Percentiles rank a stretch among this genome's conserved stretches.
phyloP scores from a whole-genome alignment of 225 moss, liverwort and hornwort species.

The Bryoerythrophyllum caledonicum region DNA sequence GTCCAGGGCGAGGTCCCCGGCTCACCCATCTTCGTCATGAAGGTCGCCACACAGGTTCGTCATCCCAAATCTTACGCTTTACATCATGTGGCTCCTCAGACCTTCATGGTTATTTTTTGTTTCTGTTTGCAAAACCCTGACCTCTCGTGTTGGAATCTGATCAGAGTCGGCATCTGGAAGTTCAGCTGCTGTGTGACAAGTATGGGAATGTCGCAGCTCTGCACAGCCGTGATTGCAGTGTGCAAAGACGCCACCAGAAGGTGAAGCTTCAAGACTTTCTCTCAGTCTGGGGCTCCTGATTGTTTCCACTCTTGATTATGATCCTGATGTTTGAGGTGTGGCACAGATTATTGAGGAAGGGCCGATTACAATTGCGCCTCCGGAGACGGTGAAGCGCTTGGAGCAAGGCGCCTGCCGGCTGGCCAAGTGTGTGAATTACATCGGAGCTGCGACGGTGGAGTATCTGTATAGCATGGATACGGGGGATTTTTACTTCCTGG shows the following conservation, averaged over 20 bases:
- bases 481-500: constrained; percentile 89
- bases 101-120: too few relatives aligned
- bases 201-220: constrained; percentile 91
- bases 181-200: constrained; percentile 90
- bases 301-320: not conserved
- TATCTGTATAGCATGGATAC: constrained; percentile 98
- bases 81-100: too few relatives aligned
- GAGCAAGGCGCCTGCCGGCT: constrained; percentile 96
- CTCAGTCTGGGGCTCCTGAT: not conserved
- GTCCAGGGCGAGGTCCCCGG: constrained; percentile 99
- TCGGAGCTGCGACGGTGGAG: constrained; percentile 96
- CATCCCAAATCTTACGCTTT: not conserved
- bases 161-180: constrained; percentile 98
- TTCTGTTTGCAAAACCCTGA: constrained; percentile 1
- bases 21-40: constrained; percentile 98
- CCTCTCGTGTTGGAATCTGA: not conserved
- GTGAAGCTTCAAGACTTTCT: constrained; percentile 25
- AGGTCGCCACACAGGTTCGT: constrained; percentile 89
- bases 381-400: constrained; percentile 78
- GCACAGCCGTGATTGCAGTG: constrained; percentile 96
- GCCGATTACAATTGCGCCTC: constrained; percentile 92
- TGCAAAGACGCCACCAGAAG: constrained; percentile 97
- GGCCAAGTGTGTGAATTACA: constrained; percentile 89
- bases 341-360: constrained; percentile 99
- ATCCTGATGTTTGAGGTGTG: not conserved